phyloP scores from a whole-genome alignment of 2,329 filamentous ascomycete genomes.

The Byssothecium circinans region DNA sequence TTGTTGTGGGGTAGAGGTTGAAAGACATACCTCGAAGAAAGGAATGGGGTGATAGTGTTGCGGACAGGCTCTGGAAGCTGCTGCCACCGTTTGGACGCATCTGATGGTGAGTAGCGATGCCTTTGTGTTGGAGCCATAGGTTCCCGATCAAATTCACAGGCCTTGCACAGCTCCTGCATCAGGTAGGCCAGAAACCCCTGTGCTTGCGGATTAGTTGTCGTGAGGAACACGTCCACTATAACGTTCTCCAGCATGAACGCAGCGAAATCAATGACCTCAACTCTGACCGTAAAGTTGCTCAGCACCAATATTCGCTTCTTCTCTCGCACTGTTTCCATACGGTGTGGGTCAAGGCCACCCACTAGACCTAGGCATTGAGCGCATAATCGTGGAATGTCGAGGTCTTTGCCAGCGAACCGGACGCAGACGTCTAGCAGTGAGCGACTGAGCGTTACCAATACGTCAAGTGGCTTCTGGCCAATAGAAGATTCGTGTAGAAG shows the following conservation, averaged over 20 bases:
- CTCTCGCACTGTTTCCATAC: conserved; percentile 76
- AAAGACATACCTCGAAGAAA: conserved; percentile 80
- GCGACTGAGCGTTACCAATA: conserved; percentile 71
- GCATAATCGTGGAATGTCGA: conserved; percentile 70
- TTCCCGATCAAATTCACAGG: conserved; percentile 68
- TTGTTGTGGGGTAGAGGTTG: conserved; percentile 39
- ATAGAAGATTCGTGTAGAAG: conserved; percentile 78
- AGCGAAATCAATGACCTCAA: conserved; percentile 83
- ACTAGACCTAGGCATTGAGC: conserved; percentile 84
- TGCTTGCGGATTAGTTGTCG: conserved; percentile 80
- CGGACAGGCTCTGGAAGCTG: conserved; percentile 74
- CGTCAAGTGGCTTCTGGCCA: conserved; percentile 79
- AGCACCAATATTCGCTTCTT: conserved; percentile 82
- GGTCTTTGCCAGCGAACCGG: conserved; percentile 70
- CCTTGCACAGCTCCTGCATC: conserved; percentile 87
- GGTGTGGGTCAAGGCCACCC: conserved; percentile 88
- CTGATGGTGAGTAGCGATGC: conserved; percentile 56
- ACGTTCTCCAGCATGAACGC: conserved; percentile 84
- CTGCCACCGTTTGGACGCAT: conserved; percentile 74
- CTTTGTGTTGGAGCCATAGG: conserved; percentile 50
- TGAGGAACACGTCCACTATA: conserved; percentile 87
- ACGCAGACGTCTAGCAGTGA: conserved; percentile 83
- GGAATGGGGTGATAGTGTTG: conserved; percentile 83
- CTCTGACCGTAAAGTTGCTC: conserved; percentile 77
- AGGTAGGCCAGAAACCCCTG: conserved; percentile 92